phyloP scores from a whole-genome alignment of 257 asterid species.

The Petrea volubilis region DNA sequence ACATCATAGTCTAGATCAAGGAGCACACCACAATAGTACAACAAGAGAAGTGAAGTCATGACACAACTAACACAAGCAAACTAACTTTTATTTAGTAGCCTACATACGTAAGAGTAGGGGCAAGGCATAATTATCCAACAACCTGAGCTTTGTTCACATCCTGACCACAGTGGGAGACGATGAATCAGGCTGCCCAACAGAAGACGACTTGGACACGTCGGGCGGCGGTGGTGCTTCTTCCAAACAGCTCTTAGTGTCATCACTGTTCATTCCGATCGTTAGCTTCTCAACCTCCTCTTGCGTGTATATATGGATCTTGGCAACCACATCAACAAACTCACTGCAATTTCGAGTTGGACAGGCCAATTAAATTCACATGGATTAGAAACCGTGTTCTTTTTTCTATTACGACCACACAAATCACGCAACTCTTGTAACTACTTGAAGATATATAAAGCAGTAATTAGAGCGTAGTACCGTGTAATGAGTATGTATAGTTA shows the following conservation, averaged over 20 bases:
- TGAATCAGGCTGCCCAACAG: conserved; percentile 72
- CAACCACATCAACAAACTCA: conserved; percentile 79
- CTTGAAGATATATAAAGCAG: too few species aligned
- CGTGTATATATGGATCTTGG: conserved; percentile 86
- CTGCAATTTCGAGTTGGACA: conserved; percentile 49
- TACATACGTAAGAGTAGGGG: background rate
- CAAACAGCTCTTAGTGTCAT: conserved; percentile 91
- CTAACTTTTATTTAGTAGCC: conserved; percentile 23
- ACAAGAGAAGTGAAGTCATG: background rate
- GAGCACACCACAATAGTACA: background rate
- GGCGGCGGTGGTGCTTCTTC: conserved; percentile 69
- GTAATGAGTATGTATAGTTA: too few species aligned
- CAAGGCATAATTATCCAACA: background rate
- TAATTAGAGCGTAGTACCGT: too few species aligned
- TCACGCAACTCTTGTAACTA: too few species aligned
- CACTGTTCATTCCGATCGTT: conserved; percentile 71
- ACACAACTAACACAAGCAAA: background rate
- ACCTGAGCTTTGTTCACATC: conserved; percentile 40
- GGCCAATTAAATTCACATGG: too few species aligned
- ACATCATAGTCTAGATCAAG: too few species aligned
- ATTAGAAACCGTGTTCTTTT: too few species aligned
- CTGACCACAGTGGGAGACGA: conserved; percentile 47
- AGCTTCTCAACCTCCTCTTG: conserved; percentile 91
- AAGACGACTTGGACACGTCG: conserved; percentile 74
- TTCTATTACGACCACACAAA: too few species aligned